Base-by-base conservation (phyloP, 139 green algal genomes). In the Microglena sp. region DNA sequence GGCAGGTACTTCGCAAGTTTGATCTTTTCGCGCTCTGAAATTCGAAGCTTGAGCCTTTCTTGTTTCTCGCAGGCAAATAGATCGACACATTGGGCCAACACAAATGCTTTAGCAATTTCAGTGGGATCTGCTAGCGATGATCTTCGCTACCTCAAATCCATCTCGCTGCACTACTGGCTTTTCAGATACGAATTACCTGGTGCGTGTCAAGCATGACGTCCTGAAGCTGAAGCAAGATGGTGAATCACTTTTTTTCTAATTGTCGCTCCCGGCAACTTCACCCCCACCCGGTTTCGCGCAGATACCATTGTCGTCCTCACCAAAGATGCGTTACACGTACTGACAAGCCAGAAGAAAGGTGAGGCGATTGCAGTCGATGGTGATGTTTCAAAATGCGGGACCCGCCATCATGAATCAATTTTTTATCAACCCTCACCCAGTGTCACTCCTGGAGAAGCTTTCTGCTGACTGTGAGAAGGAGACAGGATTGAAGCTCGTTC, bases 141-240 rank as follows among this genome's bases (percentile, higher is more conserved):
- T 43, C 57, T 98, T 62, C 69, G 88, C 2, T 98, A 98, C 72
- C 77, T 90, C 0, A 98, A 97, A 71, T 91, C 84, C 8, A 80
- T 84, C 18, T 77, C 87, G 2, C 67, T 98, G 33, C 90, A 98
- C 61, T 67, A 96, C 2, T 98, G 90, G 90, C 79, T 98, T 15
- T 90, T 97, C 62, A 89, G 86, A 35, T 96, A 96, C 55, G 92
- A 97, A 67, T 73, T 97, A 3, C 84, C 91, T 57, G 90, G 89
- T 89, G 36, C 43, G 66, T 57, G 40, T 33, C 21, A 33, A 5
- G n/a, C 40, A 50, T 50, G 11, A 50, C 11, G 11, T 50, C 18
- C 18, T 50, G 40, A 50, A n/a, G n/a, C n/a, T n/a, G n/a, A n/a
- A n/a, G n/a, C n/a, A n/a, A n/a, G n/a, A n/a, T n/a, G n/a, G n/a